Evolutionary conservation across 1,139 yeast genomes (phyloP), one percentile per base, ranked within the genome.

Genomic region (Suhomyces guaymorum): DNA sequence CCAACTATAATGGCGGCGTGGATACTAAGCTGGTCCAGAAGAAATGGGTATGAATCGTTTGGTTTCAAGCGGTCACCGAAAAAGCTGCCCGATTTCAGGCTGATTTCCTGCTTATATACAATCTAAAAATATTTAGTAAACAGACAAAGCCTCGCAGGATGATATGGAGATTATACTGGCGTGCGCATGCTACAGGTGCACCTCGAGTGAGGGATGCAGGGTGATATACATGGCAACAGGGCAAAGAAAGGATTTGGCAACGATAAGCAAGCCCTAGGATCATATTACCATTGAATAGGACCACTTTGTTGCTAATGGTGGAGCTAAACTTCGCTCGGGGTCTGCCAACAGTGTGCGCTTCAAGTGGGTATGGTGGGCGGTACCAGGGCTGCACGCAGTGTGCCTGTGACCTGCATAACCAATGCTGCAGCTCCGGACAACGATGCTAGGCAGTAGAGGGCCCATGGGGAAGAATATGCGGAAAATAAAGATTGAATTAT

Each of bases 71-170:
- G 19, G 8, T 17, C 19, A 17, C 19, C 24, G 24, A 20, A 28
- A 20, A 20, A 14, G 19, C 17, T 19, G 30, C 14, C 4, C 30
- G 18, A 11, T 21, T 15, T 17, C 19, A 8, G 19, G 19, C 19
- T 17, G 19, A 17, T 17, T 17, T 17, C 19, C 18, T 19, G 31
- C 21, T 35, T 37, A 37, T 32, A 37, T 37, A 37, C 34, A 33
- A 24, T 33, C 40, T 37, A 37, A 32, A 37, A 37, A 37, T 37
- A 33, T 23, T 23, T 9, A 23, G 40, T 32, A 32, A 37, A 37
- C 37, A 32, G 26, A 18, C 13, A 17, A 17, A 17, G 19, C 19
- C 19, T 17, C 19, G 8, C 19, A 5, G 19, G 19, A 17, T n/a
- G n/a, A n/a, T n/a, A n/a, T n/a, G n/a, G n/a, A n/a, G n/a, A n/a